phyloP scores from a whole-genome alignment of 805 yeast genomes.

The Sugiyamaella boreocaroliniensis region DNA sequence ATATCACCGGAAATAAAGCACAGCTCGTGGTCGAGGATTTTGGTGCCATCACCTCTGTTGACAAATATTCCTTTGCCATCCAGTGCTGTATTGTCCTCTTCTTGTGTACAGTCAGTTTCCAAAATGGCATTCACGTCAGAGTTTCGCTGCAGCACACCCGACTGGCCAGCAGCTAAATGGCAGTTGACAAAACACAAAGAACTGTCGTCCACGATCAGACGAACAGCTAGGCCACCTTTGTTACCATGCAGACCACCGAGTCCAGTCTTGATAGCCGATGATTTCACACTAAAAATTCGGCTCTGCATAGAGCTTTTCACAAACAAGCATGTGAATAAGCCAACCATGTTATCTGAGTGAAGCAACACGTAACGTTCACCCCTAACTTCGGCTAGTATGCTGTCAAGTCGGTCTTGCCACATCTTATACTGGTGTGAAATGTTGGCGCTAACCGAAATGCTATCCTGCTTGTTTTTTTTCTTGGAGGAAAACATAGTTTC shows the following conservation, averaged over 20 bases:
- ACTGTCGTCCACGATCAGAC: conserved; percentile 59
- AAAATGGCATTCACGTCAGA: conserved; percentile 76
- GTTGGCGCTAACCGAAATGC: conserved; percentile 31
- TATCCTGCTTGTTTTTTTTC: conserved; percentile 45
- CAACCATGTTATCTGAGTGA: conserved; percentile 81
- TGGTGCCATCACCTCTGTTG: conserved; percentile 39
- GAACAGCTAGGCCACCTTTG: conserved; percentile 70
- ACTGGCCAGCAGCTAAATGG: conserved; percentile 91
- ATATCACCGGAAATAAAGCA: conserved; percentile 92
- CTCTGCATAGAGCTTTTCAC: conserved; percentile 47
- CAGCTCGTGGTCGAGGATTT: conserved; percentile 70
- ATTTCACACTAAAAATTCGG: conserved; percentile 55
- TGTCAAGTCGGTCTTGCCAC: conserved; percentile 30
- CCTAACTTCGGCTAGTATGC: conserved; percentile 22
- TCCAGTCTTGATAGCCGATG: conserved; percentile 82
- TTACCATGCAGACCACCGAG: conserved; percentile 80
- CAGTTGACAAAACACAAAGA: conserved; percentile 73
- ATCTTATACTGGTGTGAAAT: conserved; percentile 26
- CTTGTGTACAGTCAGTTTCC: conserved; percentile 25
- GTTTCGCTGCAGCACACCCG: conserved; percentile 74
- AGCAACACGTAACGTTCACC: conserved; percentile 44
- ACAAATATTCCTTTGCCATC: conserved; percentile 23
- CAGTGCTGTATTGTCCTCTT: conserved; percentile 12
- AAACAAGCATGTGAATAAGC: conserved; percentile 66
- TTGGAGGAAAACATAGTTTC: conserved; percentile 35